Base-by-base conservation (phyloP, 495 filamentous ascomycete genomes). In the Lepraria neglecta region DNA sequence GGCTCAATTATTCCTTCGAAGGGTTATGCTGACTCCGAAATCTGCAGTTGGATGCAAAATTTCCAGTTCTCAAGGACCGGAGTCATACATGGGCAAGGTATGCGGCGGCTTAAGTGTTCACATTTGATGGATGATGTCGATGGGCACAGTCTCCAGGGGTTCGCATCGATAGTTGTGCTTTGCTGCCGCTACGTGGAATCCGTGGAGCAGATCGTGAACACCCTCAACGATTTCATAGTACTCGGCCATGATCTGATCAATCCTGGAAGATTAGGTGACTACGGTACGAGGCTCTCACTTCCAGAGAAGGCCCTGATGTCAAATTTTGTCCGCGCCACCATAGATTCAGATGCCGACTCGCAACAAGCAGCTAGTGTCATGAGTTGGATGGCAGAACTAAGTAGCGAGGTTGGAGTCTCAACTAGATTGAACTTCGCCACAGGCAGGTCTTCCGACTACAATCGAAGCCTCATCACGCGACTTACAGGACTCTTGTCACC, bases 251-350 rank as follows among this genome's bases (percentile, higher is more conserved):
- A 45, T 15, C 15, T 19, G 3, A 45, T 45, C 43, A n/a, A 3
- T 45, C 15, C 12, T n/a, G 43, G 43, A 11, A 45, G 19, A 19
- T 45, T 45, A 19, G 43, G 1, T 15, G 43, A 45, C 19, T 11
- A 17, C 19, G 43, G 43, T n/a, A 45, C 43, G 19, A 45, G 43
- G 43, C 43, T 45, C 15, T 45, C 43, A 9, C 0, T 45, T 5
- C 43, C 43, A n/a, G 5, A n/a, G 43, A 24, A 21, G 24, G 17
- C 44, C n/a, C 44, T 46, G n/a, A 19, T 46, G n/a, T 17, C 44
- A 46, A 46, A 46, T 21, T 46, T 46, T 21, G 44, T 46, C n/a
- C 44, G 44, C n/a, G 44, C 44, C 24, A 46, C 44, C n/a, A 46
- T 21, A 21, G 44, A 46, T 21, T 46, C 44, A 5, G 44, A 46